Conservation (phyloP, 805 yeast genomes). For the Starmerella sp. region DNA sequence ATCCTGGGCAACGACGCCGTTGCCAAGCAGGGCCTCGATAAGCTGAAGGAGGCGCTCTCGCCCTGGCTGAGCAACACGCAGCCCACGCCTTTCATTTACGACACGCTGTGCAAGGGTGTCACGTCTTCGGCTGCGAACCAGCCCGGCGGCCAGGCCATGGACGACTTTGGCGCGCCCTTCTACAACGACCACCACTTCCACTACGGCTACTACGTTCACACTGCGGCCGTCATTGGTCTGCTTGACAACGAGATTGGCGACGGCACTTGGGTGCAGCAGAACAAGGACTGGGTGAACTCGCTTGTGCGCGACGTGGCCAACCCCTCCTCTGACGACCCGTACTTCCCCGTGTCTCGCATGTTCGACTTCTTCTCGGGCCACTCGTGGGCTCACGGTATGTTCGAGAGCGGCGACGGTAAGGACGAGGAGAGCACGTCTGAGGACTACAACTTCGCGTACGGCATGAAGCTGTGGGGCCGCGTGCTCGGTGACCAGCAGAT, state of each 20-base stretch:
- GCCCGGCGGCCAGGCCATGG: conserved; percentile 34
- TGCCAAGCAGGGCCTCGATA: conserved; percentile 42
- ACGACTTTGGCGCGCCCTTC: conserved; percentile 66
- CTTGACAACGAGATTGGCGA: conserved; percentile 47
- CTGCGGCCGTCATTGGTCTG: conserved; percentile 65
- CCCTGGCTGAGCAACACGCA: conserved; percentile 63
- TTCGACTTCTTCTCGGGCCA: conserved; percentile 71
- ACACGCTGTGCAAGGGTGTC: conserved; percentile 44
- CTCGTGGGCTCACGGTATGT: conserved; percentile 68
- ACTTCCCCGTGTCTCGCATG: conserved; percentile 56
- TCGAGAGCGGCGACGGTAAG: conserved; percentile 54
- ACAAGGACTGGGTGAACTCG: conserved; percentile 48
- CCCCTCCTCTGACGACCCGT: conserved; percentile 42
- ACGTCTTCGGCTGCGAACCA: conserved; percentile 40
- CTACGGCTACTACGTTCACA: conserved; percentile 71
- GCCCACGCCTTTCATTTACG: conserved; percentile 63
- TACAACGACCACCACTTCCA: conserved; percentile 86
- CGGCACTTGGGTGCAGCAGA: conserved; percentile 36
- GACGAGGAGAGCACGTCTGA: conserved; percentile 66
- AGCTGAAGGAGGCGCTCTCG: conserved; percentile 55
- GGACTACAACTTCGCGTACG: conserved; percentile 63
- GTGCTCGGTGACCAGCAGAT: conserved; percentile 44
- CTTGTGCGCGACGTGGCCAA: conserved; percentile 60
- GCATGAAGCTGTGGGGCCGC: conserved; percentile 60
- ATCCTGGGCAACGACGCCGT: conserved; percentile 47